Evolutionary conservation across 176 grass and related monocot genomes (phyloP).

Genomic region (Hsuehochloa calcarea): DNA sequence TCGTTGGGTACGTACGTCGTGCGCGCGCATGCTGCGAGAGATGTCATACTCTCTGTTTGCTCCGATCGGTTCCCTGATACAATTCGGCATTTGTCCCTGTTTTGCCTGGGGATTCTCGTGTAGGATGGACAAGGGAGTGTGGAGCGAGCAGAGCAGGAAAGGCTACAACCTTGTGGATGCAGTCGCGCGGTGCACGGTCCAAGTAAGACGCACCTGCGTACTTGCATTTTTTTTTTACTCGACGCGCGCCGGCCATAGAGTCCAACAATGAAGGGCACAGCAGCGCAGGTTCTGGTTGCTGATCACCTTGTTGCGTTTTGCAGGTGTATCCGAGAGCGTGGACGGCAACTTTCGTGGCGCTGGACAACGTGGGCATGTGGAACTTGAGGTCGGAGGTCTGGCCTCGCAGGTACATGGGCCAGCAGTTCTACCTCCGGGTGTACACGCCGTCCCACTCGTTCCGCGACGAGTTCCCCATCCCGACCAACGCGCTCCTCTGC

Average conservation of each 20-base stretch:
- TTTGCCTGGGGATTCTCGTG: not conserved
- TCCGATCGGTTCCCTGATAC: not conserved
- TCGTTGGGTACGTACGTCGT: conserved; percentile 60
- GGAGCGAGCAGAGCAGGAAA: conserved; percentile 59
- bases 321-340: conserved; percentile 74
- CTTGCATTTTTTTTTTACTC: not conserved
- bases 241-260: no score
- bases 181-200: conserved; percentile 65
- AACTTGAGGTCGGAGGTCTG: conserved; percentile 73
- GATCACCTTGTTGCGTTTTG: not conserved
- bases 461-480: conserved; percentile 76
- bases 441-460: conserved; percentile 61
- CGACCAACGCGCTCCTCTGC: conserved; percentile 63
- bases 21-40: no score
- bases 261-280: no score
- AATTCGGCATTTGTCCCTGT: no score
- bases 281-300: no score
- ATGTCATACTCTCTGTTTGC: not conserved
- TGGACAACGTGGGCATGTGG: conserved; percentile 89
- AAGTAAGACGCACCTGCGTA: conserved; percentile 35
- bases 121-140: conserved; percentile 70
- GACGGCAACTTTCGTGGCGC: conserved; percentile 57
- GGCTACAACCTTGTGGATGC: conserved; percentile 85
- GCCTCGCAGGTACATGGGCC: conserved; percentile 64
- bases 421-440: conserved; percentile 84